phyloP scores from a whole-genome alignment of 2,329 filamentous ascomycete genomes.

The Botrytis fragariae region DNA sequence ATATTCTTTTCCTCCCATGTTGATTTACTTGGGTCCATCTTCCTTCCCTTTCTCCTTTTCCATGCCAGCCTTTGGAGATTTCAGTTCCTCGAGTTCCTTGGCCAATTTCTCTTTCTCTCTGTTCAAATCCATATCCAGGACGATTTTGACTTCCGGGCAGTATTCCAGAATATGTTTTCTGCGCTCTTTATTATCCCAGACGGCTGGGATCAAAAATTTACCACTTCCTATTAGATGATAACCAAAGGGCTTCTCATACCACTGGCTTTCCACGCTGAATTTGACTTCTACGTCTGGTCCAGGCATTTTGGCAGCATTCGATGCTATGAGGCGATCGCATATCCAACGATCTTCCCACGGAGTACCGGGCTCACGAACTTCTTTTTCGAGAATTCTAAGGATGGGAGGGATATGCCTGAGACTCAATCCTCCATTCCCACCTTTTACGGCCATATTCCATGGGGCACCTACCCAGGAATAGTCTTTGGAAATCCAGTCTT shows the following conservation, averaged over 20 bases:
- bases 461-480: constrained; percentile 44
- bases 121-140: constrained; percentile 47
- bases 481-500: constrained; percentile 51
- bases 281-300: constrained; percentile 41
- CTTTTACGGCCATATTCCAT: constrained; percentile 31
- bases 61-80: not conserved
- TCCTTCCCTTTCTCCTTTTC: not conserved
- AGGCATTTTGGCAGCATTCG: constrained; percentile 26
- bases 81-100: constrained; percentile 8
- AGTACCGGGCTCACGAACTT: constrained; percentile 44
- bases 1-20: not conserved
- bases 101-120: constrained; percentile 5
- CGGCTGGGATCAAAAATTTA: constrained; percentile 41
- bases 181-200: constrained; percentile 47
- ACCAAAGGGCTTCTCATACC: constrained; percentile 48
- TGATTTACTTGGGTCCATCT: not conserved
- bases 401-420: constrained; percentile 29
- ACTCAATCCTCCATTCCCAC: constrained; percentile 37
- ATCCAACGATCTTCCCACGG: constrained; percentile 55
- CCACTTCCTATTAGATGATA: constrained; percentile 53
- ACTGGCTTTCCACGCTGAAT: constrained; percentile 49
- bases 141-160: constrained; percentile 57
- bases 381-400: constrained; percentile 32
- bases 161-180: constrained; percentile 52
- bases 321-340: constrained; percentile 45